These are phyloP conservation scores for Quercus dentata DNA, from an alignment of 306 rosid species.

Conservation along the genomic window DNA sequence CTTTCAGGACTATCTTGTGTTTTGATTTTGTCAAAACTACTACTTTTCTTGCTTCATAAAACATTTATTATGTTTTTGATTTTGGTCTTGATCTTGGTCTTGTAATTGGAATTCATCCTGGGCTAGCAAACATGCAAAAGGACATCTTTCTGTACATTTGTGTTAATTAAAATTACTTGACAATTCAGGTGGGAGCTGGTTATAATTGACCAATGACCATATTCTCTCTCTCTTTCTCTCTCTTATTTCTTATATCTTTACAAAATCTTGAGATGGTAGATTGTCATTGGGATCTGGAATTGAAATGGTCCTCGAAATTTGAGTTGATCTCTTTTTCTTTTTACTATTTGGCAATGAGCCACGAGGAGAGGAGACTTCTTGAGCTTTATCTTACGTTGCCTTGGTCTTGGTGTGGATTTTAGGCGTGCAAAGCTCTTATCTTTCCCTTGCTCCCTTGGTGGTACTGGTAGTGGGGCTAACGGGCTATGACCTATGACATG, in stretches of 20 bases:
- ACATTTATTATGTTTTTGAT: background rate
- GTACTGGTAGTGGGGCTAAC: too few relatives aligned
- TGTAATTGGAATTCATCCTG: background rate
- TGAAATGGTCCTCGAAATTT: slow-evolving; percentile 32
- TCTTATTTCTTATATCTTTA: background rate
- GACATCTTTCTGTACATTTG: slow-evolving; percentile 5
- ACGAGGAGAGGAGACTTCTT: slow-evolving; percentile 7
- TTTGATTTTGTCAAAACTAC: background rate
- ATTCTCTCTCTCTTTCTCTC: background rate
- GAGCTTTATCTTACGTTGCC: slow-evolving; percentile 2
- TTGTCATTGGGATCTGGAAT: slow-evolving; percentile 25
- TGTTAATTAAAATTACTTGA: background rate
- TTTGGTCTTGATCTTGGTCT: background rate
- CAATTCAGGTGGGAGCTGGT: too few relatives aligned
- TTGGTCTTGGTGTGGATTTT: slow-evolving; percentile 19
- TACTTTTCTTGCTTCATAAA: background rate
- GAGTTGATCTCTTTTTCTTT: slow-evolving; percentile 25
- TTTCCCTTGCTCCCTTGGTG: background rate
- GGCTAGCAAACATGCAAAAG: too few relatives aligned
- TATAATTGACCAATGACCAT: too few relatives aligned
- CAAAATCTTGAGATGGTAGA: slow-evolving; percentile 20
- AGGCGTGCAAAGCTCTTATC: background rate
- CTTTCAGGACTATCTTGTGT: background rate
- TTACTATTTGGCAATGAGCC: background rate
- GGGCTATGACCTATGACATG: background rate